Percentiles rank a stretch among this genome's conserved stretches.
Evolutionary conservation across 495 filamentous ascomycete species (phyloP).

Genomic region (Talaromyces liani): DNA sequence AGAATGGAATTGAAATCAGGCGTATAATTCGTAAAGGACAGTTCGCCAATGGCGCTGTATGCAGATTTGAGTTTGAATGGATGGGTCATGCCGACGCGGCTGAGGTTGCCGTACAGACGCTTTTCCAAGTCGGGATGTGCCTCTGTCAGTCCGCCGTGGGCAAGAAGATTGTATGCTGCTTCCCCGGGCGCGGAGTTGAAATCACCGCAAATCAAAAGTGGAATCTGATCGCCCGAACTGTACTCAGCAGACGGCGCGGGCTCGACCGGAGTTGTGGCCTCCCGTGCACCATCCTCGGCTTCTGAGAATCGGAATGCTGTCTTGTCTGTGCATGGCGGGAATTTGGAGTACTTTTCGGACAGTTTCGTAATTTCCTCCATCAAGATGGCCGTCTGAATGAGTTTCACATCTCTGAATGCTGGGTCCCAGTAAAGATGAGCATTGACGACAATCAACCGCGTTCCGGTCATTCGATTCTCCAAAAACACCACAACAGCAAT

Average conservation of each 20-base stretch:
- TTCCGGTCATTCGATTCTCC: conserved; percentile 81
- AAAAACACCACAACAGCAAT: conserved; percentile 86
- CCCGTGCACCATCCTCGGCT: conserved; percentile 44
- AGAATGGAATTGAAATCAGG: conserved; percentile 84
- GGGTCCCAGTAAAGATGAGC: conserved; percentile 94
- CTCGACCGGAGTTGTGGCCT: conserved; percentile 41
- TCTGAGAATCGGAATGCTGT: conserved; percentile 58
- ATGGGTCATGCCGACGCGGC: conserved; percentile 81
- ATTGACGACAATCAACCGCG: conserved; percentile 84
- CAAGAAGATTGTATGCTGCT: conserved; percentile 81
- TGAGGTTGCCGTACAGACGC: conserved; percentile 82
- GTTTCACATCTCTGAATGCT: conserved; percentile 81
- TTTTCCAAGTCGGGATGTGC: conserved; percentile 70
- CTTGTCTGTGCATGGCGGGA: conserved; percentile 72
- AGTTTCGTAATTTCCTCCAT: conserved; percentile 82
- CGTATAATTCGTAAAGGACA: conserved; percentile 94
- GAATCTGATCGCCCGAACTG: conserved; percentile 74
- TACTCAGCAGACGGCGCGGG: conserved; percentile 70
- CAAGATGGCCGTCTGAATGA: conserved; percentile 88
- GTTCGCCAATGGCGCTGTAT: conserved; percentile 68
- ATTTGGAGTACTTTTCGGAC: conserved; percentile 73
- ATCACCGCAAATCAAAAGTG: conserved; percentile 86
- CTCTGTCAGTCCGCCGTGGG: conserved; percentile 61
- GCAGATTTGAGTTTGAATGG: conserved; percentile 89
- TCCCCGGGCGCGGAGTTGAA: conserved; percentile 86